Evolutionary conservation across 352 stramenopile species (phyloP).

Genomic region (Phytophthora podocarpi): DNA sequence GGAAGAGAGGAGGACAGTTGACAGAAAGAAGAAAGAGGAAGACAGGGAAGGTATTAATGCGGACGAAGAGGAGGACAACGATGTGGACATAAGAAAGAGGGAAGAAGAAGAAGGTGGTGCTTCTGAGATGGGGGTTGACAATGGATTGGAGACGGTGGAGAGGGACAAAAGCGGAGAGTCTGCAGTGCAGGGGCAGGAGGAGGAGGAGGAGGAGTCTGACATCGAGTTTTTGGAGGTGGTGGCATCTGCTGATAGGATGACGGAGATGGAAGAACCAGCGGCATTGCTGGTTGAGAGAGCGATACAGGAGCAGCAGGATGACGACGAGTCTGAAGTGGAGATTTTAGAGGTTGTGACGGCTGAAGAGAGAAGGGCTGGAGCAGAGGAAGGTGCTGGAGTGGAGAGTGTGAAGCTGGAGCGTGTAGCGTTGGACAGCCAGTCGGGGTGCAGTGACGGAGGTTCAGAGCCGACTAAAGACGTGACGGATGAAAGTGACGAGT

Average conservation of each 20-base stretch:
- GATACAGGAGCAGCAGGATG: not conserved
- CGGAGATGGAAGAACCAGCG: not conserved
- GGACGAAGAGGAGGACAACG: not conserved
- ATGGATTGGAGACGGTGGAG: not conserved
- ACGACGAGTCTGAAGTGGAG: not conserved
- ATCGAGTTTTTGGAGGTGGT: constrained; percentile 1
- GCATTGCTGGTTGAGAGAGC: not conserved
- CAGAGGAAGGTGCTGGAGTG: not conserved
- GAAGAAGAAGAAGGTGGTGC: not conserved
- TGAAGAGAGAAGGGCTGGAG: not conserved
- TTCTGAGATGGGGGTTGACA: not conserved
- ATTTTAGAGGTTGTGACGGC: not conserved
- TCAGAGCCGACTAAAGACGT: not conserved
- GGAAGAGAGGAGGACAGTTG: not conserved
- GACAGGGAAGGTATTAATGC: not conserved
- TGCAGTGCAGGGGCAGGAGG: no score
- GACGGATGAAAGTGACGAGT: not conserved
- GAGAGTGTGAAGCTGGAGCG: not conserved
- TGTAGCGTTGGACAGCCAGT: not conserved
- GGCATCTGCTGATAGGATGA: not conserved
- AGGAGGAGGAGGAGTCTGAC: not conserved
- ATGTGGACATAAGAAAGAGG: not conserved
- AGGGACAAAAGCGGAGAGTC: not conserved
- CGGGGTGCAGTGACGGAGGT: not conserved
- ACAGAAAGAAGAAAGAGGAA: constrained; percentile 8